Evolutionary conservation across 169 alveolate species (phyloP).

Genomic region (Cyclospora cayetanensis): DNA sequence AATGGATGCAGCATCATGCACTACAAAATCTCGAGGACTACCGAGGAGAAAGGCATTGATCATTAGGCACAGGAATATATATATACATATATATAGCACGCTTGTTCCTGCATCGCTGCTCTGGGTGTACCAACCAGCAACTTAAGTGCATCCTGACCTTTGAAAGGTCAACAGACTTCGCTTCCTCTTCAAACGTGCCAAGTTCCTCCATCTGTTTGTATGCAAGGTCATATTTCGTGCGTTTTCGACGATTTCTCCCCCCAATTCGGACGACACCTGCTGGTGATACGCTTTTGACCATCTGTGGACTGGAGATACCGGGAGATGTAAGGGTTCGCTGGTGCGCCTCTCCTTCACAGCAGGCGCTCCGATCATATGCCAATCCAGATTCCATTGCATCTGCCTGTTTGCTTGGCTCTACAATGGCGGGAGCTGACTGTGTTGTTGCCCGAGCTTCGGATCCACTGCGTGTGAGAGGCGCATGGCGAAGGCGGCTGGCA

Average conservation of each 20-base stretch:
- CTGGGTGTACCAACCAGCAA: no score
- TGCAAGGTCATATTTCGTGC: conserved; percentile 74
- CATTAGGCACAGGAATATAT: no score
- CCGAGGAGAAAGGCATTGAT: background rate
- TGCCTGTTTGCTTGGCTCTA: conserved; percentile 29
- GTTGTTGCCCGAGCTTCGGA: background rate
- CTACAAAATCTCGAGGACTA: background rate
- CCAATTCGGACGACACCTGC: conserved; percentile 71
- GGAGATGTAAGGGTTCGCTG: conserved; percentile 30
- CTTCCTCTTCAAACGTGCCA: conserved; percentile 72
- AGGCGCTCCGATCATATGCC: background rate
- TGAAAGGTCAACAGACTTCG: conserved; percentile 66
- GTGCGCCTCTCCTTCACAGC: conserved; percentile 12
- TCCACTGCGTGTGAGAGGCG: background rate
- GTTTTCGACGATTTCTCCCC: conserved; percentile 69
- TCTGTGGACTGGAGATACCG: conserved; percentile 31
- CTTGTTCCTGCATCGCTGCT: no score
- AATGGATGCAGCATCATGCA: background rate
- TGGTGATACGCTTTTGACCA: conserved; percentile 72
- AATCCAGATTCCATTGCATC: conserved; percentile 2
- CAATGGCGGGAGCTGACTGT: conserved; percentile 49
- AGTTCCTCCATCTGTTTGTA: conserved; percentile 73
- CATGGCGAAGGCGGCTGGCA: background rate
- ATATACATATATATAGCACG: no score
- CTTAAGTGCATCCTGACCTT: conserved; percentile 62